Conservation (phyloP, 163 green algal genomes). For the Picocystis sp. region DNA sequence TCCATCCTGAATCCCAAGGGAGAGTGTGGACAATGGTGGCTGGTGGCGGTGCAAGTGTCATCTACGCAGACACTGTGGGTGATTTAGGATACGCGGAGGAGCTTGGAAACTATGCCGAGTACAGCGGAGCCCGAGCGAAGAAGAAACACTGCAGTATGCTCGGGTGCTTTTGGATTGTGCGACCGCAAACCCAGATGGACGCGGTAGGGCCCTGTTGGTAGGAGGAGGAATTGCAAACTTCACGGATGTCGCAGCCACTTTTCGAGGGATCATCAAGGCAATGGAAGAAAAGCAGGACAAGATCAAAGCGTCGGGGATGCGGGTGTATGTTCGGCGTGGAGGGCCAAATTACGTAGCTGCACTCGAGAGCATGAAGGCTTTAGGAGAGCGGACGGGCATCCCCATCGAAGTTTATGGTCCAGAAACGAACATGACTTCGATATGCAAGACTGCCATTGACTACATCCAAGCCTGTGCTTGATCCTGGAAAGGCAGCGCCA, state of each 20-base stretch:
- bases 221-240: conserved; percentile 94
- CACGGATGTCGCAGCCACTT: conserved; percentile 83
- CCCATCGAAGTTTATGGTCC: conserved; percentile 57
- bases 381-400: conserved; percentile 50
- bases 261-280: conserved; percentile 77
- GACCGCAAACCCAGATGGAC: conserved; percentile 48
- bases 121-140: conserved; percentile 63
- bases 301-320: conserved; percentile 47
- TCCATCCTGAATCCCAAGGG: conserved; percentile 76
- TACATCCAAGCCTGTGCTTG: conserved; percentile 30
- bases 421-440: conserved; percentile 75
- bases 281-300: conserved; percentile 32
- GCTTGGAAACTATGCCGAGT: conserved; percentile 86
- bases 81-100: conserved; percentile 34
- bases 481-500: neutral
- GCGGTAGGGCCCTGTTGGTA: conserved; percentile 56
- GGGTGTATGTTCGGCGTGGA: conserved; percentile 66
- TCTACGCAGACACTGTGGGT: conserved; percentile 65
- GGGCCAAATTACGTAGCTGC: conserved; percentile 76
- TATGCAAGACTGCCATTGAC: conserved; percentile 66
- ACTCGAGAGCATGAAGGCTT: conserved; percentile 51
- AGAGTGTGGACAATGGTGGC: conserved; percentile 90
- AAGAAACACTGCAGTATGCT: conserved; percentile 69
- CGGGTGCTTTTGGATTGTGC: conserved; percentile 53
- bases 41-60: conserved; percentile 67